Evolutionary conservation across 2,329 filamentous ascomycete genomes (phyloP).

Genomic region (Fusarium mexicanum): DNA sequence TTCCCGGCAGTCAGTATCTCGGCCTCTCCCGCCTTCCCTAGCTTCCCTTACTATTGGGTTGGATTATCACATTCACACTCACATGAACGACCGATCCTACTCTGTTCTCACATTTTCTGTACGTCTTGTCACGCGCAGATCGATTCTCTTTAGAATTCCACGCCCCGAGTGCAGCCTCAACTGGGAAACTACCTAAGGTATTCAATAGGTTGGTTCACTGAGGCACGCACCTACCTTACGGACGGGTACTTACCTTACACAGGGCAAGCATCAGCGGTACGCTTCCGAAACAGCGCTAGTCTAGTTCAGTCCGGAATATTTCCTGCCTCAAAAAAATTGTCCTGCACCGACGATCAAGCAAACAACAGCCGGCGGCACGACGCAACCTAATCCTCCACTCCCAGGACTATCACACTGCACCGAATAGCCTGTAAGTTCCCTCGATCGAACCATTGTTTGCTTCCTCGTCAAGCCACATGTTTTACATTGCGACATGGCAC

Average conservation of each 20-base stretch:
- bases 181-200: neutral
- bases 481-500: slow-evolving; percentile 10
- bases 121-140: slow-evolving; percentile 15
- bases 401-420: neutral
- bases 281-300: slow-evolving; percentile 17
- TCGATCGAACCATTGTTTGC: slow-evolving; percentile 11
- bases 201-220: neutral
- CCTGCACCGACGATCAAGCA: slow-evolving; percentile 4
- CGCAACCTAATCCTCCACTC: neutral
- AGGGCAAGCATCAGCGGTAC: neutral
- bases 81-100: neutral
- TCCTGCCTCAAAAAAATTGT: slow-evolving; percentile 24
- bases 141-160: slow-evolving; percentile 14
- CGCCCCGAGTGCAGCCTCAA: slow-evolving; percentile 11
- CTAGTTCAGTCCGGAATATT: slow-evolving; percentile 21
- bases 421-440: slow-evolving; percentile 12
- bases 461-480: slow-evolving; percentile 19
- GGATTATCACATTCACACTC: neutral
- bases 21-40: slow-evolving; percentile 26
- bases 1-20: slow-evolving; percentile 19
- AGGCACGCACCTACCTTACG: neutral
- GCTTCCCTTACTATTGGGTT: slow-evolving; percentile 9
- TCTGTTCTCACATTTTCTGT: slow-evolving; percentile 30
- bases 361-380: neutral
- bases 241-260: neutral